Percentiles rank a stretch among this genome's conserved stretches.
Evolutionary conservation across 768 basidiomycete genomes (phyloP).

Genomic region (Gautieria morchelliformis): DNA sequence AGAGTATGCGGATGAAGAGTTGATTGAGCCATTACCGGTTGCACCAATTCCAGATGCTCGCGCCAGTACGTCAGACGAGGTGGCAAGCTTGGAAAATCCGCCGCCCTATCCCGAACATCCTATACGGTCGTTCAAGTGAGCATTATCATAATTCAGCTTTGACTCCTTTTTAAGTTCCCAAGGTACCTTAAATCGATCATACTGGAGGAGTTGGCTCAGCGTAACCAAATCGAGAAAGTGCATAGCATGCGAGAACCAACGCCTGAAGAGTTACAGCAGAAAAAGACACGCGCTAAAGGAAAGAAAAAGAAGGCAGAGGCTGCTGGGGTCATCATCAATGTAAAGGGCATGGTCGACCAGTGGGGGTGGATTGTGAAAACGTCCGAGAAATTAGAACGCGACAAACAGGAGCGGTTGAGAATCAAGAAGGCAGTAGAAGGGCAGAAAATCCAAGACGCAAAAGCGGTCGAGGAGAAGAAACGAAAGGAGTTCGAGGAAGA

Average conservation of each 20-base stretch:
- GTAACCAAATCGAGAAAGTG: slow-evolving; percentile 1
- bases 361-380: slow-evolving; percentile 7
- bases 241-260: slow-evolving; percentile 7
- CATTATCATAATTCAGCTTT: background rate
- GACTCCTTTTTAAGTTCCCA: background rate
- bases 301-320: slow-evolving; percentile 1
- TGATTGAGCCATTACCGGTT: background rate
- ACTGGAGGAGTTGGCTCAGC: slow-evolving; percentile 2
- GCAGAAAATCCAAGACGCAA: background rate
- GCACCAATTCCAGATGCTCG: background rate
- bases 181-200: slow-evolving; percentile 6
- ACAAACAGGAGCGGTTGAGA: background rate
- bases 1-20: background rate
- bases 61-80: background rate
- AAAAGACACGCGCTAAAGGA: background rate
- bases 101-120: slow-evolving; percentile 6
- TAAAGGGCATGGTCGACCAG: slow-evolving; percentile 4
- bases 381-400: background rate
- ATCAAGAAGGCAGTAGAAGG: slow-evolving; percentile 4
- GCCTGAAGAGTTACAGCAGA: slow-evolving; percentile 1
- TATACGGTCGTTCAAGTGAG: slow-evolving; percentile 6
- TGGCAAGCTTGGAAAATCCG: background rate
- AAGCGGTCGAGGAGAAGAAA: background rate
- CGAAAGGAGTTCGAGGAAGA: background rate
- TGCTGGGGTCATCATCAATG: background rate